phyloP scores from a whole-genome alignment of 345 rosid species.

The Rhodamnia rubescens region DNA sequence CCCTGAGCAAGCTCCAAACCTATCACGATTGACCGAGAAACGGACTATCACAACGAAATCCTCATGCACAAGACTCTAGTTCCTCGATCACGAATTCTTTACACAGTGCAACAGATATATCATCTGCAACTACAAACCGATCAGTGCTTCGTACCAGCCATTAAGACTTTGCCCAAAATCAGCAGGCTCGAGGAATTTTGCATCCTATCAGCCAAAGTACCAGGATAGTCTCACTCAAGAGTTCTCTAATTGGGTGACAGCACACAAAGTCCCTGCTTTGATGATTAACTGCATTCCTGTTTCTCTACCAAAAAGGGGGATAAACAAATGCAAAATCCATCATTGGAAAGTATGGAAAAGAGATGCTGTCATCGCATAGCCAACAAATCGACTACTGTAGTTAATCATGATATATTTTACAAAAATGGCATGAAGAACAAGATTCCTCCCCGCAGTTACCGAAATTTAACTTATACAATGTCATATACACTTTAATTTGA shows the following conservation, averaged over 20 bases:
- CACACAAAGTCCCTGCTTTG: background rate
- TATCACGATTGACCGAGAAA: background rate
- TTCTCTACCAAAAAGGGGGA: background rate
- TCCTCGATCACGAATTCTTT: background rate
- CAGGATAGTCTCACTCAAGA: background rate
- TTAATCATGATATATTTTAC: background rate
- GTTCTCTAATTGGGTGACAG: background rate
- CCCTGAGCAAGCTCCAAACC: background rate
- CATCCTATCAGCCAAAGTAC: background rate
- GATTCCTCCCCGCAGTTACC: background rate
- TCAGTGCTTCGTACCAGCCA: background rate
- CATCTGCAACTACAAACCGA: background rate
- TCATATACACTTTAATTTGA: slow-evolving; percentile 31
- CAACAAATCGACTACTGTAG: background rate
- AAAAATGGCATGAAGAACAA: background rate
- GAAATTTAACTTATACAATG: slow-evolving; percentile 17
- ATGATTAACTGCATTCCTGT: background rate
- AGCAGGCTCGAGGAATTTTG: background rate
- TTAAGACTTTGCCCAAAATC: background rate
- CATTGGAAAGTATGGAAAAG: background rate
- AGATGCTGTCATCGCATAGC: background rate
- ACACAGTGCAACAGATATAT: background rate
- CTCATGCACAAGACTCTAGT: background rate
- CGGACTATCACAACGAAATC: background rate
- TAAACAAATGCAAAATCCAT: background rate